Evolutionary conservation across 2,329 filamentous ascomycete genomes (phyloP).

Genomic region (Kalaharituber pfeilii): DNA sequence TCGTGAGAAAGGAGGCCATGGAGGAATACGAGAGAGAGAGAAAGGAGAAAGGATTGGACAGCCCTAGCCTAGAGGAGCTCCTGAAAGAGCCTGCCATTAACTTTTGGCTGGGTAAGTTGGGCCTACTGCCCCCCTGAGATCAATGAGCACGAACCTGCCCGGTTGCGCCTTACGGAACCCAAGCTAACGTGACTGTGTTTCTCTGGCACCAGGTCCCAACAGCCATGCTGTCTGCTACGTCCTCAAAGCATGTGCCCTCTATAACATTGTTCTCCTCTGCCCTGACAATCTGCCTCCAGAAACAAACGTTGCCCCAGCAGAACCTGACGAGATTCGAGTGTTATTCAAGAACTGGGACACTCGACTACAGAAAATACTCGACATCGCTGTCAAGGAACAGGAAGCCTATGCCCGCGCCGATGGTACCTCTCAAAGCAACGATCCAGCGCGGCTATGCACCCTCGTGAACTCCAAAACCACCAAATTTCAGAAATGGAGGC

Average conservation of each 20-base stretch:
- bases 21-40: constrained; percentile 28
- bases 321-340: constrained; percentile 23
- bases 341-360: constrained; percentile 26
- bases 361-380: constrained; percentile 21
- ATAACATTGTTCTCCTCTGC: constrained; percentile 33
- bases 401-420: too few species aligned
- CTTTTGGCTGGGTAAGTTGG: constrained; percentile 35
- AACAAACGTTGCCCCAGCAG: constrained; percentile 19
- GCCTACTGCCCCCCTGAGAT: too few species aligned
- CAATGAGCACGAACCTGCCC: constrained; percentile 9
- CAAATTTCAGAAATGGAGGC: constrained; percentile 47
- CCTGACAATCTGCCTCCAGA: constrained; percentile 30
- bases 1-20: constrained; percentile 34
- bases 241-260: constrained; percentile 30
- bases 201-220: constrained; percentile 28
- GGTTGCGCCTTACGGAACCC: background rate
- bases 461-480: constrained; percentile 23
- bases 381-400: constrained; percentile 3
- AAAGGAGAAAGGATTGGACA: background rate
- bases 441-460: constrained; percentile 10
- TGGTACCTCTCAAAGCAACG: constrained; percentile 9
- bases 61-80: constrained; percentile 31
- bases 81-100: constrained; percentile 34
- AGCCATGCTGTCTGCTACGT: constrained; percentile 36
- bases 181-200: background rate